A percentile compares a stretch with the other conserved stretches of the same genome.
Conservation (phyloP, 768 basidiomycete genomes). For the Tephrocybe sp. region DNA sequence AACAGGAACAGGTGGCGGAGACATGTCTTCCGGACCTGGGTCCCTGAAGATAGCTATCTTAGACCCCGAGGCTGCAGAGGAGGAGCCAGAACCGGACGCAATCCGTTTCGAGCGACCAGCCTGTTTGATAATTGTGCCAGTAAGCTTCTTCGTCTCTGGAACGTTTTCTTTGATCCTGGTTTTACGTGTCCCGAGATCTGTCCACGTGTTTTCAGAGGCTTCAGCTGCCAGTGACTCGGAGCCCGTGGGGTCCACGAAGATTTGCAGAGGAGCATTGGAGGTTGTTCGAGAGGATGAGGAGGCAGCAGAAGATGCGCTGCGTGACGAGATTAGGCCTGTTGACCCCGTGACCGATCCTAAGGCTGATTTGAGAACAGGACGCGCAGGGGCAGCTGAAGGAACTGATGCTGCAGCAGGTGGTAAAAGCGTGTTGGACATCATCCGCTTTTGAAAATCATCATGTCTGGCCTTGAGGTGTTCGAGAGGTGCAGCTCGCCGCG, state of each 20-base stretch:
- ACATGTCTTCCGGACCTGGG: conserved; percentile 46
- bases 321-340: conserved; percentile 21
- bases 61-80: conserved; percentile 35
- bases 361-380: conserved; percentile 37
- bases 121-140: conserved; percentile 64
- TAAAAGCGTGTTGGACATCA: conserved; percentile 58
- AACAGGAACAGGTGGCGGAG: conserved; percentile 35
- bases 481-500: conserved; percentile 74
- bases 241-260: conserved; percentile 73
- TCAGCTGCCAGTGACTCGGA: conserved; percentile 42
- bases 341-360: conserved; percentile 32
- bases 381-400: conserved; percentile 20
- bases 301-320: conserved; percentile 12
- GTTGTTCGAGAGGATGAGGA: conserved; percentile 29
- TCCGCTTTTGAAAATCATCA: conserved; percentile 87
- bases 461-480: conserved; percentile 78
- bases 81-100: conserved; percentile 35
- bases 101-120: conserved; percentile 55
- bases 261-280: conserved; percentile 58
- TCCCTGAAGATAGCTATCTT: conserved; percentile 69
- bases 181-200: conserved; percentile 76
- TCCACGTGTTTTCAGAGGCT: conserved; percentile 50
- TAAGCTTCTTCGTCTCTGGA: conserved; percentile 65
- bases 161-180: conserved; percentile 78
- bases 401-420: conserved; percentile 29